Evolutionary conservation across 2,329 filamentous ascomycete species (phyloP).

Genomic region (Diaporthe sp.): DNA sequence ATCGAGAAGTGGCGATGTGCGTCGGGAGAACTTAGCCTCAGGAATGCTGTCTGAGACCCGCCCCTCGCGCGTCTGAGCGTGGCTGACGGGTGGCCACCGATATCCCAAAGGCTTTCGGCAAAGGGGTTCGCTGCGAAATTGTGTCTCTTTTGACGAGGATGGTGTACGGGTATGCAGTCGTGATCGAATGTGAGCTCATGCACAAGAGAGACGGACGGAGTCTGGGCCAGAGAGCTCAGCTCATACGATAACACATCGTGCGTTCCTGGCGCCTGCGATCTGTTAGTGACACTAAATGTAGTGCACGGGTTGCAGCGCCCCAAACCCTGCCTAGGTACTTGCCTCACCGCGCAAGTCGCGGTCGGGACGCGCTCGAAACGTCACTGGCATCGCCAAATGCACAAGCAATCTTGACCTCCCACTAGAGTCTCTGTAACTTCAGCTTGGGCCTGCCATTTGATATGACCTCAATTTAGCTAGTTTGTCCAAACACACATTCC

Average conservation of each 20-base stretch:
- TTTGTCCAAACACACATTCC: not conserved
- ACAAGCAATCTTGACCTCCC: not conserved
- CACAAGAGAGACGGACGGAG: not conserved
- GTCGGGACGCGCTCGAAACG: not conserved
- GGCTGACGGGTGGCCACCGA: constrained; percentile 1
- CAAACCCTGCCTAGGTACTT: not conserved
- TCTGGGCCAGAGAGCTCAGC: not conserved
- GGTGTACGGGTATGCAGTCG: not conserved
- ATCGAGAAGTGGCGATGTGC: constrained; percentile 16
- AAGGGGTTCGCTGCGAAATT: not conserved
- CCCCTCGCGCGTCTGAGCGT: constrained; percentile 13
- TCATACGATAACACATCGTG: not conserved
- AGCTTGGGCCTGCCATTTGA: not conserved
- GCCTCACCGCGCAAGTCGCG: constrained; percentile 17
- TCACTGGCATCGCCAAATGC: not conserved
- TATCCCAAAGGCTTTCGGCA: not conserved
- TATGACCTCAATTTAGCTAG: not conserved
- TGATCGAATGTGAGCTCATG: not conserved
- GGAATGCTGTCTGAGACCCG: constrained; percentile 18
- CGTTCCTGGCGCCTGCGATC: not conserved
- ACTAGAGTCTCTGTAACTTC: not conserved
- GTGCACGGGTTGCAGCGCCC: not conserved
- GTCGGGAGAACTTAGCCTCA: constrained; percentile 16
- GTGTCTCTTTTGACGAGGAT: not conserved
- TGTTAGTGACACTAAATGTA: not conserved